Percentiles rank a stretch among this genome's conserved stretches.
Evolutionary conservation across 306 rosid species (phyloP).

Genomic region (Prunus armeniaca): DNA sequence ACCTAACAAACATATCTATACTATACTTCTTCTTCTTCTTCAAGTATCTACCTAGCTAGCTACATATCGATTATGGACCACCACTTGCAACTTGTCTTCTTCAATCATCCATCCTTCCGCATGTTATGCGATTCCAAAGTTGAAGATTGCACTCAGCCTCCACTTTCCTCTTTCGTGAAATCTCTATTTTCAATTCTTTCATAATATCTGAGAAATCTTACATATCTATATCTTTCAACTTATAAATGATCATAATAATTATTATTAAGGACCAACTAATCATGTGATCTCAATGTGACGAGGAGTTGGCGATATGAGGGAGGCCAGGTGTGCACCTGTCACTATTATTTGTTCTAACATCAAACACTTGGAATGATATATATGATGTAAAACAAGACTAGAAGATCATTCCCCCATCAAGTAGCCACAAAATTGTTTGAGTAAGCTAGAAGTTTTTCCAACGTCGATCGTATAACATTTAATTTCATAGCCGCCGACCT

Average conservation of each 20-base stretch:
- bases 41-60: background rate
- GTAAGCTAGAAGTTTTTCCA: background rate
- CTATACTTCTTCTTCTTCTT: background rate
- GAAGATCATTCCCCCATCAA: background rate
- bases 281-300: no score
- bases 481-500: background rate
- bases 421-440: background rate
- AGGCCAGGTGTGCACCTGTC: background rate
- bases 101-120: constrained; percentile 48
- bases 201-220: background rate
- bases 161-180: constrained; percentile 34
- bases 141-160: constrained; percentile 14
- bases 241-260: no score
- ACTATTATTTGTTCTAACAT: background rate
- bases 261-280: no score
- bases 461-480: no score
- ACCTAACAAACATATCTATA: background rate
- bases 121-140: constrained; percentile 45
- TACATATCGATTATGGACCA: constrained; percentile 37
- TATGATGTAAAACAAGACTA: background rate
- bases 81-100: constrained; percentile 51
- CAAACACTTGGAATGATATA: background rate
- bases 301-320: no score
- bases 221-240: no score
- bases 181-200: constrained; percentile 9